phyloP scores from a whole-genome alignment of 768 basidiomycete species.

The Auricularia sp. region DNA sequence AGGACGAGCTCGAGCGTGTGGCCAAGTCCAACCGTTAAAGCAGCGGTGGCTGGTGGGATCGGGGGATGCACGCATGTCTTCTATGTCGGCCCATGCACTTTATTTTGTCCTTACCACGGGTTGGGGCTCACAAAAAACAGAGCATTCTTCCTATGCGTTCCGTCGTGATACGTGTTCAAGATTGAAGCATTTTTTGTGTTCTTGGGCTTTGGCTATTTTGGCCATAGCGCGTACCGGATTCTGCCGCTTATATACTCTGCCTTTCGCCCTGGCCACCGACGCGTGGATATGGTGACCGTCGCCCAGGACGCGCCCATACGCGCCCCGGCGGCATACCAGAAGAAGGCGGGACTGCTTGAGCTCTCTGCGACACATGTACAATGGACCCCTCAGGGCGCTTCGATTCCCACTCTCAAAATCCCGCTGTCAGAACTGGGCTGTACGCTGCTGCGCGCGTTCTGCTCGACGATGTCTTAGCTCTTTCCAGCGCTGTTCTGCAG shows the following conservation, averaged over 20 bases:
- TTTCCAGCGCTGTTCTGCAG: conserved; percentile 70
- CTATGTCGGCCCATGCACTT: background rate
- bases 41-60: background rate
- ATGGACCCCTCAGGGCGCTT: conserved; percentile 72
- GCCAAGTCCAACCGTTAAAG: conserved; percentile 99
- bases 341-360: conserved; percentile 61
- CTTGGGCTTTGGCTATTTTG: too few relatives aligned
- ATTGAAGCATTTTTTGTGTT: too few relatives aligned
- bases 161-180: too few relatives aligned
- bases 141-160: background rate
- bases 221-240: too few relatives aligned
- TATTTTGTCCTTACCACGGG: background rate
- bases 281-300: background rate
- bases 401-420: conserved; percentile 53
- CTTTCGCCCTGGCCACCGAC: too few relatives aligned
- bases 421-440: conserved; percentile 50
- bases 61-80: background rate
- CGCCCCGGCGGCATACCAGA: conserved; percentile 79
- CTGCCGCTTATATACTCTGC: too few relatives aligned
- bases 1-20: conserved; percentile 99
- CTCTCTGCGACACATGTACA: conserved; percentile 63
- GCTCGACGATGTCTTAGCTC: conserved; percentile 7
- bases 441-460: conserved; percentile 26
- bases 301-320: background rate
- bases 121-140: background rate